Base-by-base conservation (phyloP, 2,329 filamentous ascomycete genomes). In the Aspergillus pseudonomiae region DNA sequence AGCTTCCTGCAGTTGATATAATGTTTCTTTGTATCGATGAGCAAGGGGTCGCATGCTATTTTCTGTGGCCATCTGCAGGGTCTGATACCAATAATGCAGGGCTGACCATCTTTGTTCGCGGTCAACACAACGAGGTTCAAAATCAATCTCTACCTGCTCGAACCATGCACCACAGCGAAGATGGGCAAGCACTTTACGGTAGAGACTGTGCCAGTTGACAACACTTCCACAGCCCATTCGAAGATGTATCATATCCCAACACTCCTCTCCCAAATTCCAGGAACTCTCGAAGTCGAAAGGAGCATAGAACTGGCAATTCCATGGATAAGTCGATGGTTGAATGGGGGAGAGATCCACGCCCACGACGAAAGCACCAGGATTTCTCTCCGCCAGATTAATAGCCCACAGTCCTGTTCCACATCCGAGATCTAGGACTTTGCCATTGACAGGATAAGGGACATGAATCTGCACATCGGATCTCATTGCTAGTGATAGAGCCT, bases 171-270 rank as follows among this genome's bases (percentile, higher is more conserved):
- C 89, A 1, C 93, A 92, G 69, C 88, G 88, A 26, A 97, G 83
- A 73, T 96, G 91, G 86, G 84, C 80, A 69, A 88, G 89, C 34
- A 89, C 82, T 70, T 91, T 91, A 65, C 82, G 80, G 77, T 97
- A 97, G 48, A 95, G 80, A 52, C 85, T 83, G 4, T 85, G 83
- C 93, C 93, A 97, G 72, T 88, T 89, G 24, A 84, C 82, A 56
- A 97, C 89, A 74, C 90, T 91, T 12, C 94, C 94, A 67, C 86
- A 85, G 28, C 94, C 87, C 85, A 92, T 89, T 61, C 92, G 89
- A 74, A 96, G 82, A 72, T 96, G 92, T 66, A 97, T 90, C 68
- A 97, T 77, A 78, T 98, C 93, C 80, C 90, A 95, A 1, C 89
- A 89, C 60, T 86, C 83, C 70, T 89, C 85, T 16, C 86, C 86